Evolutionary conservation across 2,329 filamentous ascomycete genomes (phyloP).

Genomic region (Hypocreales sp.): DNA sequence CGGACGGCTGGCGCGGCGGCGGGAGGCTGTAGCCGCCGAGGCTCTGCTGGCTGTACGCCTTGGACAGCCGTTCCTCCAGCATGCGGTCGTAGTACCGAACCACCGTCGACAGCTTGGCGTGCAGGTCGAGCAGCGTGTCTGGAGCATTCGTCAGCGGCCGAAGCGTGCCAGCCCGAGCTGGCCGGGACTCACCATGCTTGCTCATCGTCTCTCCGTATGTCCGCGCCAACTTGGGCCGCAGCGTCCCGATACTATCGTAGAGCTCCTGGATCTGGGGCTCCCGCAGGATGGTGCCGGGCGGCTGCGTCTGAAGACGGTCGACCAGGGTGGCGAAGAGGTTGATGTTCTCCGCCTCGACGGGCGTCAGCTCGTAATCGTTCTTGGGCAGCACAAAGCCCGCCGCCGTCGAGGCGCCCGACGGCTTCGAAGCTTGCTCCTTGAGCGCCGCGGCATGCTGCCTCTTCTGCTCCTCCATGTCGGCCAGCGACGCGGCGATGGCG

Average conservation of each 20-base stretch:
- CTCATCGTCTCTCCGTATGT: slow-evolving; percentile 99
- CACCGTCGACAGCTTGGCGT: slow-evolving; percentile 89
- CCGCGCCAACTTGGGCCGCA: slow-evolving; percentile 83
- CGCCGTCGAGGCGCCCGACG: slow-evolving; percentile 17
- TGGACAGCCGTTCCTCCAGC: slow-evolving; percentile 88
- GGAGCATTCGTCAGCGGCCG: slow-evolving; percentile 6
- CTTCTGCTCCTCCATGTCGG: slow-evolving; percentile 98
- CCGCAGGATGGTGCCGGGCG: slow-evolving; percentile 85
- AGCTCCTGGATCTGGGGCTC: slow-evolving; percentile 97
- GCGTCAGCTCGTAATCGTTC: slow-evolving; percentile 87
- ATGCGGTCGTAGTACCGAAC: slow-evolving; percentile 96
- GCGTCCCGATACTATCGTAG: slow-evolving; percentile 89
- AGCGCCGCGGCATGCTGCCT: slow-evolving; percentile 71
- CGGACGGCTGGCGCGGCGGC: slow-evolving; percentile 32
- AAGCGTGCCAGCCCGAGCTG: neutral
- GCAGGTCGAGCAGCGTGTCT: slow-evolving; percentile 88
- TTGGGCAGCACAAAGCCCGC: slow-evolving; percentile 49
- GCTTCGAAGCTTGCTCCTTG: slow-evolving; percentile 56
- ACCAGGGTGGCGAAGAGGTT: slow-evolving; percentile 90
- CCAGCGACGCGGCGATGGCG: slow-evolving; percentile 84
- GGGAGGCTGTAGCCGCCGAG: slow-evolving; percentile 49
- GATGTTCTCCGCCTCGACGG: slow-evolving; percentile 93
- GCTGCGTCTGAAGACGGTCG: slow-evolving; percentile 85
- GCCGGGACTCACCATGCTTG: slow-evolving; percentile 59
- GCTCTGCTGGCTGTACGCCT: slow-evolving; percentile 74